These are phyloP conservation scores for Sporisorium graminicola DNA, from an alignment of 1,284 basidiomycete genomes.

Conservation along the genomic window DNA sequence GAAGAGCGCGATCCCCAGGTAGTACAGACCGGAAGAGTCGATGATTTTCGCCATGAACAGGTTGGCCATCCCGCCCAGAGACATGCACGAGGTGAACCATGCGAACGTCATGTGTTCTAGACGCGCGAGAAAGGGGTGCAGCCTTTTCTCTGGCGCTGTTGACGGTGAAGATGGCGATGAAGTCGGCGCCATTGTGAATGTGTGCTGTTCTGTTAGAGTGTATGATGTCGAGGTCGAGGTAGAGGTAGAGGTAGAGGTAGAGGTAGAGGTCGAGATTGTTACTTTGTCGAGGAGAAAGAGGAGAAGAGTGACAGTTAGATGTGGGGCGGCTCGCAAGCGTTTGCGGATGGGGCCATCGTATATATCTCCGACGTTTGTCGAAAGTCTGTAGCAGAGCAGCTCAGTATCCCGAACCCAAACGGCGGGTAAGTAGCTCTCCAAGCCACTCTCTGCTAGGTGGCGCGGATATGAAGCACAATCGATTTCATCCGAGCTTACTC, in stretches of 20 bases:
- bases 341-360: not conserved
- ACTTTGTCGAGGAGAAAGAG: not conserved
- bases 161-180: not conserved
- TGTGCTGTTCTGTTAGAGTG: not conserved
- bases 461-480: not conserved
- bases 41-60: conserved; percentile 31
- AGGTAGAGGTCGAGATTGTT: too few relatives aligned
- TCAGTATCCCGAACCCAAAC: not conserved
- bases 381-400: not conserved
- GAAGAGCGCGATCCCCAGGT: conserved; percentile 23
- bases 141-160: not conserved
- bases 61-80: conserved; percentile 33
- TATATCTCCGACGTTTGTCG: not conserved
- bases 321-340: too few relatives aligned
- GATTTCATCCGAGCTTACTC: too few relatives aligned
- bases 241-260: too few relatives aligned
- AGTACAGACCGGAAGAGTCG: conserved; percentile 7
- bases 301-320: not conserved
- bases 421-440: not conserved
- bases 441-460: not conserved
- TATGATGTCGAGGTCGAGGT: not conserved
- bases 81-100: conserved; percentile 46
- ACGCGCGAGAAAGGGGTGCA: not conserved
- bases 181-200: not conserved
- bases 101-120: conserved; percentile 38